Base-by-base conservation (phyloP, 1,284 basidiomycete species). In the Coniophora puteana region DNA sequence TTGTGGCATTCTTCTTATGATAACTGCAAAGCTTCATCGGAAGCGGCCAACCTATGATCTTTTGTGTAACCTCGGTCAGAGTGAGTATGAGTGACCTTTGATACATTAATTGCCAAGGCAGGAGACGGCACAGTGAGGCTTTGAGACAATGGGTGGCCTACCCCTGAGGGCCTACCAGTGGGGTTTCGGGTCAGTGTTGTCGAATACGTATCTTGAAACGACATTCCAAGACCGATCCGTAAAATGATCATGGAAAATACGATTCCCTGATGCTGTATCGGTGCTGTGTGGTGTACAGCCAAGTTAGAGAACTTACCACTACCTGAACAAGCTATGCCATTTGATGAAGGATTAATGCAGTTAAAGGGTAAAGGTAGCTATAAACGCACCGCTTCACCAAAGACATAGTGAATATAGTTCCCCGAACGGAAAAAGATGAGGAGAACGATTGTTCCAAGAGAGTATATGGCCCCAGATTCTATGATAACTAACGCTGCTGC, bases 381-480 rank as follows among this genome's bases (percentile, higher is more conserved):
- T 25, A 22, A 27, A 28, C 31, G 38, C 44, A 67, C 66, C n/a
- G 64, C 58, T 45, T 69, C 67, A 6, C 69, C 45, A 12, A 66
- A 39, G 13, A 67, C 52, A 43, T 68, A 68, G 40, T 68, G 66
- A 36, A 61, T 59, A 55, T 61, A 67, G 6, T 57, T 62, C 16
- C 57, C 51, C 8, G 50, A 47, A 37, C 59, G 52, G 48, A 65
- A 68, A 10, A 65, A 45, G 14, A 65, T 52, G 8, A 68, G 53
- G 17, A 69, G 50, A 7, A 53, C 47, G 20, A 63, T 48, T 12
- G 68, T 54, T 4, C 62, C 61, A 18, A 48, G 50, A 1, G 65
- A 67, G 46, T 69, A 69, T 14, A 69, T 59, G 4, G 62, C 58
- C 14, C 68, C 67, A n/a, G 66, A 67, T 46, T 69, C 68, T 27